Percentiles rank a stretch among this genome's conserved stretches.
phyloP scores from a whole-genome alignment of 371 early-diverging fungal genomes.

The Mortierella sp. region DNA sequence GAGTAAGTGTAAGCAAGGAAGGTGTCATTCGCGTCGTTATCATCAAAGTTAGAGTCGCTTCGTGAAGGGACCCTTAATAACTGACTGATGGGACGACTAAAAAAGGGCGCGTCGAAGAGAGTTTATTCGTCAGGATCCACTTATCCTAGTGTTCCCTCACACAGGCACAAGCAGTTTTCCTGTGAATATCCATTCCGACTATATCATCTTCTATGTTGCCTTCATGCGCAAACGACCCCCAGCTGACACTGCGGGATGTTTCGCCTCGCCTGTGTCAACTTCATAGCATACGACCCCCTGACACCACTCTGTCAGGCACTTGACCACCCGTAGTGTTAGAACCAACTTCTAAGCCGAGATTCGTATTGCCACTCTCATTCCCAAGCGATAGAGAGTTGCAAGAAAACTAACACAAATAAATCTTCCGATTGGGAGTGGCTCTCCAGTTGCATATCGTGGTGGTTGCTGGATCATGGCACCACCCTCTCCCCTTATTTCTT shows the following conservation, averaged over 20 bases:
- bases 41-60: neutral
- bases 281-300: neutral
- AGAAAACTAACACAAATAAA: neutral
- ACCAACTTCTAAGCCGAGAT: neutral
- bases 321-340: neutral
- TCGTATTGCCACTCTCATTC: neutral
- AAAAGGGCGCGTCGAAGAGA: neutral
- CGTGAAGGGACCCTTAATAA: neutral
- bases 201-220: neutral
- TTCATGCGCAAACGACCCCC: neutral
- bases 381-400: neutral
- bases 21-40: neutral
- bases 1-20: neutral
- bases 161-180: neutral
- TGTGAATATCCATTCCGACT: neutral
- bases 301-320: neutral
- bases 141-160: neutral
- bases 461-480: conserved; percentile 1
- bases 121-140: neutral
- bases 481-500: neutral
- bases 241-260: neutral
- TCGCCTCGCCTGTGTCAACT: neutral
- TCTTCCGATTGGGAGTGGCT: neutral
- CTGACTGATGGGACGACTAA: neutral
- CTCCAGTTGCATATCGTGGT: neutral